Conservation (phyloP, 305 asterid species). For the Ilex paraguariensis region DNA sequence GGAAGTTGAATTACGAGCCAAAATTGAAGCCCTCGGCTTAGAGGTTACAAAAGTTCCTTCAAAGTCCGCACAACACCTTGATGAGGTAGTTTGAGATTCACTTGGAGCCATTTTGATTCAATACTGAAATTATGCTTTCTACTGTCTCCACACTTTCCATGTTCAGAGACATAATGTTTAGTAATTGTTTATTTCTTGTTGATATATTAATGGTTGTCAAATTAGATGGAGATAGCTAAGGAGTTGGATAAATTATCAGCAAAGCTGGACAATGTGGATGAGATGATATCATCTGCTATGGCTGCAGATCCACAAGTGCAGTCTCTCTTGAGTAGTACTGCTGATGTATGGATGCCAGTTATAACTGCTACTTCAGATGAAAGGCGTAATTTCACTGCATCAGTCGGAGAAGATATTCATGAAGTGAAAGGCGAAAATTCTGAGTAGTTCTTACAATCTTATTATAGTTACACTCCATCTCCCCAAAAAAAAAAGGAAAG, state of each 20-base stretch:
- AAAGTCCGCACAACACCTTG: constrained; percentile 55
- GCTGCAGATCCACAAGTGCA: constrained; percentile 69
- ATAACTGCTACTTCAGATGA: constrained; percentile 80
- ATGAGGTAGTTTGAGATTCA: constrained; percentile 45
- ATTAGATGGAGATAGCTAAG: constrained; percentile 73
- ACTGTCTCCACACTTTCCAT: not conserved
- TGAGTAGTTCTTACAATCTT: constrained; percentile 14
- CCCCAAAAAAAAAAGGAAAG: constrained; percentile 6
- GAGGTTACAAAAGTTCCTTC: constrained; percentile 74
- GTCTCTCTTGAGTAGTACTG: constrained; percentile 69
- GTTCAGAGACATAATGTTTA: not conserved
- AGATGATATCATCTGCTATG: constrained; percentile 75
- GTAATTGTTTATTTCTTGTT: not conserved
- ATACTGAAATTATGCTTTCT: not conserved
- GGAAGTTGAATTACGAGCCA: constrained; percentile 90
- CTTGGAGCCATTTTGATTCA: not conserved
- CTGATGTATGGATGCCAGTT: constrained; percentile 91
- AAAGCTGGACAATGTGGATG: constrained; percentile 73
- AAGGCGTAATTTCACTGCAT: constrained; percentile 51
- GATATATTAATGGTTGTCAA: not conserved
- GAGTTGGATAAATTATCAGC: constrained; percentile 81
- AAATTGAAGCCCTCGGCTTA: constrained; percentile 71
- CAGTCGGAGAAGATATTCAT: constrained; percentile 32
- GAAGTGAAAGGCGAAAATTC: constrained; percentile 39
- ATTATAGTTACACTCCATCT: no score